Evolutionary conservation across 176 grass and related monocot genomes (phyloP), one percentile per base, ranked within the genome.

Genomic region (Zea mays): DNA sequence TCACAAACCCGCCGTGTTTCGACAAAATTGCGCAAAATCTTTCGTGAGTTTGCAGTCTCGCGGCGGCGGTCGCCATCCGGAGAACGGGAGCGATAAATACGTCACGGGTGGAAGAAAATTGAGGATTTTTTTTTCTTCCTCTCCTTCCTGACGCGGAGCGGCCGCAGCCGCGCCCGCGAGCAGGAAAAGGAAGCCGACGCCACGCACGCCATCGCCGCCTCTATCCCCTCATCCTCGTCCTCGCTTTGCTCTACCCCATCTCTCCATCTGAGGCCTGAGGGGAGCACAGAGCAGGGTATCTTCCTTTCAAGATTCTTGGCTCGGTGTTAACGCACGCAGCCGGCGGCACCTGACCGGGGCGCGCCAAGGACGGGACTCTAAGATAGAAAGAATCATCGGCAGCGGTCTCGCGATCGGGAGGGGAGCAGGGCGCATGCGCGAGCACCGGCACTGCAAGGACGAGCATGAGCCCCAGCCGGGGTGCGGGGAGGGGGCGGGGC

Each of bases 401-500:
- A 2, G 39, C 40, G 20, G 19, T 41, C 2, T 33, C 21, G 57
- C 65, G 79, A 67, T 67, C 63, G 36, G 52, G 47, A 33, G 39
- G 27, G 27, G 27, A 27, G 27, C 27, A 27, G 27, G 27, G 19
- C 54, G 34, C 46, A 90, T 79, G 69, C 55, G 64, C 2, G 67
- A 90, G 55, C 34, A 48, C 76, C 5, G 59, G 39, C 43, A 40
- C 21, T 72, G 13, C 35, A 51, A 46, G 19, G 71, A 60, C 75
- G 21, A 49, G 37, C 17, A 38, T 47, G 79, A 44, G 77, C 60
- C 75, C 44, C 82, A 52, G 74, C 78, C 78, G 74, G 55, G 81
- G 60, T 82, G 84, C 49, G 85, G 60, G 47, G 86, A 92, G 72
- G 83, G 81, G 61, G 91, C 91, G 3, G 95, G 91, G 62, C 78